Conservation (phyloP, 805 yeast genomes). For the Cyberlindnera misumaiensis region DNA sequence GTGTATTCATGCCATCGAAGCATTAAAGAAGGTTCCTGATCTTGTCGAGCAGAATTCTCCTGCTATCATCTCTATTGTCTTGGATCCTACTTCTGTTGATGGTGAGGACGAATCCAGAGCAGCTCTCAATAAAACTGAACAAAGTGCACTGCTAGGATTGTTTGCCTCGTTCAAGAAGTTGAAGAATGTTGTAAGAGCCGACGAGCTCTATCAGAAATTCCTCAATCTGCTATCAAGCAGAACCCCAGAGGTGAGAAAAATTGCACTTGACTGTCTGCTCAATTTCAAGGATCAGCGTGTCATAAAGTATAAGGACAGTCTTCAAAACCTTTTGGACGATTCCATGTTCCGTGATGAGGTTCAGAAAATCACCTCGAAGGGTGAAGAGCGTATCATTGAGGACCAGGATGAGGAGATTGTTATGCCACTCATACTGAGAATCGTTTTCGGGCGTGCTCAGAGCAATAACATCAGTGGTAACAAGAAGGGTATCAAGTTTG, state of each 20-base stretch:
- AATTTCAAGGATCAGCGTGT: constrained; percentile 54
- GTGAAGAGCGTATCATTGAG: constrained; percentile 49
- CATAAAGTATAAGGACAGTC: constrained; percentile 63
- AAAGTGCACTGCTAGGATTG: constrained; percentile 50
- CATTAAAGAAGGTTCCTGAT: constrained; percentile 51
- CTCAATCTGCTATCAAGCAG: constrained; percentile 55
- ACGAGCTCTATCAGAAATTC: constrained; percentile 46
- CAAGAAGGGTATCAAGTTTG: constrained; percentile 64
- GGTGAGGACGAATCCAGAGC: constrained; percentile 7
- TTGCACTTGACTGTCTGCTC: constrained; percentile 64
- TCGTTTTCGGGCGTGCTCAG: constrained; percentile 84
- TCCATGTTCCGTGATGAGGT: constrained; percentile 82
- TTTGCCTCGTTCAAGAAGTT: constrained; percentile 62
- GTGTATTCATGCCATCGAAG: constrained; percentile 51
- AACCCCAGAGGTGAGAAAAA: constrained; percentile 55
- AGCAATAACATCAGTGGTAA: constrained; percentile 59
- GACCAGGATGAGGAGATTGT: constrained; percentile 50
- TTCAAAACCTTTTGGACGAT: constrained; percentile 74
- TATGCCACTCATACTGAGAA: constrained; percentile 68
- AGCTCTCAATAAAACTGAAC: constrained; percentile 37
- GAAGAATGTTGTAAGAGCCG: constrained; percentile 43
- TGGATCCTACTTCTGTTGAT: constrained; percentile 20
- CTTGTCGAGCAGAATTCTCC: constrained; percentile 61
- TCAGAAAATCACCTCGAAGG: constrained; percentile 48
- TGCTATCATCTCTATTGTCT: constrained; percentile 52